Base-by-base conservation (phyloP, 805 yeast genomes). In the Helenozyma rhizophorensis region DNA sequence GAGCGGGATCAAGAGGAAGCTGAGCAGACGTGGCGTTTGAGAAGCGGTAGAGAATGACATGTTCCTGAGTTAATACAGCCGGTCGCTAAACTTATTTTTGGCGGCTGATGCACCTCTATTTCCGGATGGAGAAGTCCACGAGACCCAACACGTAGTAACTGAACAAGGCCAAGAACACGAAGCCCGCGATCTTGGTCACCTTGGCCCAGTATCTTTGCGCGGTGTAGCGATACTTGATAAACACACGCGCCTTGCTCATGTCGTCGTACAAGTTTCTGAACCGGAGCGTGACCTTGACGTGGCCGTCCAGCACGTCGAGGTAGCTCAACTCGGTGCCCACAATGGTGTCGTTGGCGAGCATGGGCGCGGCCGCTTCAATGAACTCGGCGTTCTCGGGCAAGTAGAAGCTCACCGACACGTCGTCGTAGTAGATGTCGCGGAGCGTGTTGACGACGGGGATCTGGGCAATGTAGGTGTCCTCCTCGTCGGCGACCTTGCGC, bases 361-460 rank as follows among this genome's bases (percentile, higher is more conserved):
- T 54, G 13, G 93, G 83, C 12, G 83, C 68, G 13, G 74, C 62
- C 25, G 83, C 69, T 37, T 69, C 76, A 28, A 73, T 42, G 32
- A 72, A 62, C 43, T 69, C 66, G 5, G 97, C 82, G 30, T 89
- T 90, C 60, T 93, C 97, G 9, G 98, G 98, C 44, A 93, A 72
- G 50, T 77, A 80, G 43, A 90, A 62, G 23, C 74, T 71, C 29
- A 85, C 56, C 24, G 65, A 62, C 6, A 80, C 80, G 23, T 70
- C 56, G 37, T 75, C 83, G 56, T 87, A 89, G 28, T 76, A 60
- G n/a, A 78, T 69, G 48, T 83, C 88, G 14, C 55, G 56, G 22
- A 90, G 80, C 12, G 93, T 86, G 51, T 77, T 78, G 23, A 93
- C 48, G 14, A 88, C 50, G 11, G 96, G 95, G 19, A 89, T 74